Conservation (phyloP, 768 basidiomycete genomes). For the Pseudohyphozyma bogoriensis region DNA sequence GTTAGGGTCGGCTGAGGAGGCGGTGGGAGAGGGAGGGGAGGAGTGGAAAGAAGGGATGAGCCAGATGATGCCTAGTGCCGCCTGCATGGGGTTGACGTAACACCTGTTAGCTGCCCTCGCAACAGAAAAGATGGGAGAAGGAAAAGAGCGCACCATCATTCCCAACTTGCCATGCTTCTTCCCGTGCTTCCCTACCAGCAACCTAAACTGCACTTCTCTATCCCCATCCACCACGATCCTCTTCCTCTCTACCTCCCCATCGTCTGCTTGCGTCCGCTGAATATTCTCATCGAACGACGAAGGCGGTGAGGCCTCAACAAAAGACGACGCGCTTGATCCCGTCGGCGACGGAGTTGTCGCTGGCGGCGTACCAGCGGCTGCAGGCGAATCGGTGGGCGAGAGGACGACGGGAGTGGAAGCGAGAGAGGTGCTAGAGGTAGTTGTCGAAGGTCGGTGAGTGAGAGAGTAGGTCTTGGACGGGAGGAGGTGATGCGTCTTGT, state of each 20-base stretch:
- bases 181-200: conserved; percentile 19
- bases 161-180: conserved; percentile 17
- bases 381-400: too few species aligned
- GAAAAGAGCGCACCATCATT: conserved; percentile 8
- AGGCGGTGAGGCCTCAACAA: too few species aligned
- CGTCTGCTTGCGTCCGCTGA: background rate
- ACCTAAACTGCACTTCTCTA: conserved; percentile 11
- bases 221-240: conserved; percentile 22
- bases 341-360: too few species aligned
- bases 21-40: background rate
- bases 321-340: too few species aligned
- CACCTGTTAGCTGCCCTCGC: too few species aligned
- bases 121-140: background rate
- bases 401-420: too few species aligned
- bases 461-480: too few species aligned
- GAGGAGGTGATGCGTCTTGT: too few species aligned
- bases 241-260: background rate
- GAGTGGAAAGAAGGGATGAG: conserved; percentile 19
- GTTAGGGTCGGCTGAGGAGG: background rate
- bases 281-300: too few species aligned
- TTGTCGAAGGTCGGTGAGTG: too few species aligned
- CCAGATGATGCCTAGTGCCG: conserved; percentile 18
- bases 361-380: too few species aligned
- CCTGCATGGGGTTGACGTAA: background rate
- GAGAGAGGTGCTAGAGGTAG: too few species aligned